Conservation (phyloP, 23 red algal genomes). For the Rhodosorus marinus region DNA sequence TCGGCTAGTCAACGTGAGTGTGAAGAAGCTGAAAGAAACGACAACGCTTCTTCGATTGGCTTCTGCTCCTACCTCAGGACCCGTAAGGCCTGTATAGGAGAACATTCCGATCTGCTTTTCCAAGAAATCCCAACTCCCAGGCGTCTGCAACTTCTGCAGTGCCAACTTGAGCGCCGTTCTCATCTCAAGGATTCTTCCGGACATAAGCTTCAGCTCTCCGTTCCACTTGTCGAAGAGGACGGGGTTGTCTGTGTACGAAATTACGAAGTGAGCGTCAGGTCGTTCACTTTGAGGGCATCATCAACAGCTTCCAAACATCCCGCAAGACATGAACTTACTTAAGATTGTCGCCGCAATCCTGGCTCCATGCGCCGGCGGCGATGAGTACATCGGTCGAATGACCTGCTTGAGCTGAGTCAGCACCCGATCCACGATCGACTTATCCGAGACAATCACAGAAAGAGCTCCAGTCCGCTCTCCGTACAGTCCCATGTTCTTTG, state of each 20-base stretch:
- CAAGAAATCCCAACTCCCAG: slow-evolving; percentile 80
- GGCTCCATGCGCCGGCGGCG: slow-evolving; percentile 66
- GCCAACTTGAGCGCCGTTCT: slow-evolving; percentile 28
- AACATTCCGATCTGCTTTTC: slow-evolving; percentile 95
- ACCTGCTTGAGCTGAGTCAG: slow-evolving; percentile 53
- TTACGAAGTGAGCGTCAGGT: background rate
- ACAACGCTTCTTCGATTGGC: background rate
- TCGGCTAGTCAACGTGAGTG: background rate
- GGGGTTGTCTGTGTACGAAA: too few relatives aligned
- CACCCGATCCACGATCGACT: slow-evolving; percentile 1
- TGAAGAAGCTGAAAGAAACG: background rate
- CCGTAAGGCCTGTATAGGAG: slow-evolving; percentile 59
- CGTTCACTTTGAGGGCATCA: background rate
- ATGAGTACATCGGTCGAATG: slow-evolving; percentile 72
- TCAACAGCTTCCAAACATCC: background rate
- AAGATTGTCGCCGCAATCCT: slow-evolving; percentile 47
- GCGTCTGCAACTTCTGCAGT: slow-evolving; percentile 25
- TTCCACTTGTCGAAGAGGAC: slow-evolving; percentile 58
- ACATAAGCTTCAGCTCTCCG: slow-evolving; percentile 59
- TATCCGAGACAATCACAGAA: slow-evolving; percentile 17
- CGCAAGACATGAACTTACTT: too few relatives aligned
- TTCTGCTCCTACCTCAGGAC: too few relatives aligned
- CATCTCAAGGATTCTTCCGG: slow-evolving; percentile 56
- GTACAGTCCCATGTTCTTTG: slow-evolving; percentile 97
- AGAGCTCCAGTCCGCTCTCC: slow-evolving; percentile 73